Conservation (phyloP, 192 early-diverging fungal species). For the Pecoramyces ruminantium region DNA sequence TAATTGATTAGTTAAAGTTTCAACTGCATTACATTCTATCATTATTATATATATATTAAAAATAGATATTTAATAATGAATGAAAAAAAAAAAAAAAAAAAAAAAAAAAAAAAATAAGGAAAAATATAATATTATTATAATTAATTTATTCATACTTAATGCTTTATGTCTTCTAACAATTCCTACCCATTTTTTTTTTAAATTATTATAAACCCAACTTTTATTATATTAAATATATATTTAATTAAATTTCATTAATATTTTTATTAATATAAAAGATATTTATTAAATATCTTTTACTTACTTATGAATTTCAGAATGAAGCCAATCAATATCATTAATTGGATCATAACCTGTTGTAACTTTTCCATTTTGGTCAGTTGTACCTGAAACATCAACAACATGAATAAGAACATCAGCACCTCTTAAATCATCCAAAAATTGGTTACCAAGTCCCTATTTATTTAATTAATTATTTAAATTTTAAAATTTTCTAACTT, state of each 20-base stretch:
- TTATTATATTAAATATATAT: not conserved
- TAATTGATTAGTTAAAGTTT: constrained; percentile 38
- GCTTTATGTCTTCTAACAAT: constrained; percentile 47
- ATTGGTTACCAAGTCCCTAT: constrained; percentile 57
- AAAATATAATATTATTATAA: no score
- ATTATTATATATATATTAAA: no score
- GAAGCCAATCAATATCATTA: constrained; percentile 69
- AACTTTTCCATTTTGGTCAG: constrained; percentile 56
- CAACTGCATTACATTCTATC: constrained; percentile 22
- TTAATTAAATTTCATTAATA: no score
- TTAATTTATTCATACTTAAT: no score
- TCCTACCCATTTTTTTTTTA: constrained; percentile 46
- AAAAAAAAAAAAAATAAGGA: no score
- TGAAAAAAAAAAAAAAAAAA: no score
- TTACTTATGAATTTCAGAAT: constrained; percentile 47
- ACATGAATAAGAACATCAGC: constrained; percentile 70
- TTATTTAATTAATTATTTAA: not conserved
- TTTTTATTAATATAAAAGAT: no score
- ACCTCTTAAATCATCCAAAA: constrained; percentile 60
- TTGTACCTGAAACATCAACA: constrained; percentile 69
- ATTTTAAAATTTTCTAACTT: constrained; percentile 1
- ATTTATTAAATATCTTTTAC: not conserved
- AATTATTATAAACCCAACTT: constrained; percentile 50
- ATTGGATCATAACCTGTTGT: constrained; percentile 68
- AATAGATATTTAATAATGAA: no score